phyloP scores from a whole-genome alignment of 2,329 filamentous ascomycete genomes.

The Fusarium avenaceum region DNA sequence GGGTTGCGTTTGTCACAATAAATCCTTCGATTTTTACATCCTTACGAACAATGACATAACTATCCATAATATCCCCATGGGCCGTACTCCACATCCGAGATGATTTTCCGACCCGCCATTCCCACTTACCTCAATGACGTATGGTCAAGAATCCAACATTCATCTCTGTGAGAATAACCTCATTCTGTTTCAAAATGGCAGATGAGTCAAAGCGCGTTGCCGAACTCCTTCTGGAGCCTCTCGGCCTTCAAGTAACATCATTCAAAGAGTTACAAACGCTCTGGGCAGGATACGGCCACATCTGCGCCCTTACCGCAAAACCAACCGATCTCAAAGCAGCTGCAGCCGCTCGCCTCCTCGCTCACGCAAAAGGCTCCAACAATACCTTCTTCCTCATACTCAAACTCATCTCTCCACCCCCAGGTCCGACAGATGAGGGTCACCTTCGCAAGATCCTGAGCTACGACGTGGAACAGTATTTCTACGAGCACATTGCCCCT shows the following conservation, averaged over 20 bases:
- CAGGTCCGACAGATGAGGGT: constrained; percentile 64
- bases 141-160: background rate
- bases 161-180: background rate
- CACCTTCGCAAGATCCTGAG: constrained; percentile 75
- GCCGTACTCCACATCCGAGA: constrained; percentile 20
- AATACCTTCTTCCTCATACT: constrained; percentile 62
- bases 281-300: constrained; percentile 68
- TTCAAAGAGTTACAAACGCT: constrained; percentile 58
- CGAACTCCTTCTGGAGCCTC: constrained; percentile 56
- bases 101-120: constrained; percentile 32
- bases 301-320: constrained; percentile 66
- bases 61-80: background rate
- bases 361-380: constrained; percentile 13
- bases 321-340: constrained; percentile 45
- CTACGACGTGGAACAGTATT: constrained; percentile 76
- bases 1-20: background rate
- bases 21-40: background rate
- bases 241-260: constrained; percentile 57
- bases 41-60: background rate
- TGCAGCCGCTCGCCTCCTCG: constrained; percentile 17
- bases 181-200: constrained; percentile 14
- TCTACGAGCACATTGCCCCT: constrained; percentile 70
- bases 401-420: constrained; percentile 69
- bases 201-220: constrained; percentile 51
- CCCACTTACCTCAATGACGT: constrained; percentile 20